Evolutionary conservation across 768 basidiomycete species (phyloP), one percentile per base, ranked within the genome.

Genomic region (Tulasnella sp.): DNA sequence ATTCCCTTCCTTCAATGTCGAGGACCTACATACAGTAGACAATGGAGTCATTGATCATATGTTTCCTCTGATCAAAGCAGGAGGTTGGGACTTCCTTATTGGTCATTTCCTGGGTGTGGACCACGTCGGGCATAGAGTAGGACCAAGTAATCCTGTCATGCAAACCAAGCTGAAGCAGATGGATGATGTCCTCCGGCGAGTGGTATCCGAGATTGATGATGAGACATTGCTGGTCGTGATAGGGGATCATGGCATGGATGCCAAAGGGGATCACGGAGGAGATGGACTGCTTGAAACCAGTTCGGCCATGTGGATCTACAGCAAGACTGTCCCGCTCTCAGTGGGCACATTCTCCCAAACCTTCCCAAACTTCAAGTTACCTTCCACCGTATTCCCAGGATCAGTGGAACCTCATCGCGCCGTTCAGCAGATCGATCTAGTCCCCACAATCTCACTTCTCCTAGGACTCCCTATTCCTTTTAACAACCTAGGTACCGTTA

Each of bases 171-270:
- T 98, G 16, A 62, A 68, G 52, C 89, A 96, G 63, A 93, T 96
- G 88, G 79, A 98, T 62, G 62, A 71, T 25, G 79, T 95, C 0
- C 67, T 99, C 2, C 63, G 64, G 10, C 71, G 75, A 5, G 80
- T 93, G 3, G 86, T 98, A 4, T 73, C 77, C 13, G 62, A 95
- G 53, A 60, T 65, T 43, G 83, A 95, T 48, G 70, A 84, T n/a
- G 83, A 93, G 44, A 98, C 95, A 0, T 69, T 99, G 0, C 72
- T 99, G 4, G 77, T 99, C 48, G 74, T 99, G 1, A 70, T 98
- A 1, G 95, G 95, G 1, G 93, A 99, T 62, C 95, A 98, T 60
- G 95, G 95, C 0, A 98, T 99, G 95, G 91, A 96, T 59, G 70
- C 75, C 34, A 74, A 83, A 19, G 95, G 95, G 1, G 92, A 99